phyloP scores from a whole-genome alignment of 495 filamentous ascomycete genomes.

The Penicillium tannophilum region DNA sequence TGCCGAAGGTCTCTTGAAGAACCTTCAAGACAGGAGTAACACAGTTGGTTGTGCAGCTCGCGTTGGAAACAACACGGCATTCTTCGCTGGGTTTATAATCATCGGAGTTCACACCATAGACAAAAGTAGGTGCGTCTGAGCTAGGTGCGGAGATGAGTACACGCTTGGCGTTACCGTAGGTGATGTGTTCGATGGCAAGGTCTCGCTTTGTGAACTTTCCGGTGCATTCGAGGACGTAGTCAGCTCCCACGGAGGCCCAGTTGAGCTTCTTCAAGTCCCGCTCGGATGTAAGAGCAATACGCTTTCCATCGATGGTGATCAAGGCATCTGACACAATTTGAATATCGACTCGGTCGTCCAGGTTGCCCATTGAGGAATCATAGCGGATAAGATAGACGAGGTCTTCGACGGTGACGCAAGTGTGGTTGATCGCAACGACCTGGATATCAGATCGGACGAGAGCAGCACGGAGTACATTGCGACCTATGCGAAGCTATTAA shows the following conservation, averaged over 20 bases:
- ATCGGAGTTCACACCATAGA: conserved; percentile 39
- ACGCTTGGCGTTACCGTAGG: conserved; percentile 35
- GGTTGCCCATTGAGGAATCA: conserved; percentile 38
- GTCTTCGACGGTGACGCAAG: conserved; percentile 35
- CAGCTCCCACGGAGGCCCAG: conserved; percentile 33
- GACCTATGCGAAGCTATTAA: conserved; percentile 20
- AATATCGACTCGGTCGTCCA: conserved; percentile 31
- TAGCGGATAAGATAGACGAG: conserved; percentile 43
- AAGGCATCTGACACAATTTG: conserved; percentile 29
- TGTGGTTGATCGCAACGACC: conserved; percentile 41
- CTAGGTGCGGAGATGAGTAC: conserved; percentile 40
- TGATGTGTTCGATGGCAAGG: conserved; percentile 34
- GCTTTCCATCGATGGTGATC: conserved; percentile 29
- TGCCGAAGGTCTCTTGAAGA: conserved; percentile 32
- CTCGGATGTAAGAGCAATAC: conserved; percentile 37
- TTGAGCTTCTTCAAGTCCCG: conserved; percentile 38
- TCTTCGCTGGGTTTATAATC: conserved; percentile 28
- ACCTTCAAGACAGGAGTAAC: conserved; percentile 40
- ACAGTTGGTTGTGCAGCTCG: conserved; percentile 42
- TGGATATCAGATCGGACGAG: conserved; percentile 34
- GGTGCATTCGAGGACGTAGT: conserved; percentile 41
- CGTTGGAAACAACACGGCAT: conserved; percentile 33
- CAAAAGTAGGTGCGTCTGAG: conserved; percentile 38
- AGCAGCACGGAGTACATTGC: conserved; percentile 40
- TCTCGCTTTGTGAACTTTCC: conserved; percentile 41